These are phyloP conservation scores for Berkeleyomyces rouxiae DNA, from an alignment of 2,329 filamentous ascomycete species.

Conservation along the genomic window DNA sequence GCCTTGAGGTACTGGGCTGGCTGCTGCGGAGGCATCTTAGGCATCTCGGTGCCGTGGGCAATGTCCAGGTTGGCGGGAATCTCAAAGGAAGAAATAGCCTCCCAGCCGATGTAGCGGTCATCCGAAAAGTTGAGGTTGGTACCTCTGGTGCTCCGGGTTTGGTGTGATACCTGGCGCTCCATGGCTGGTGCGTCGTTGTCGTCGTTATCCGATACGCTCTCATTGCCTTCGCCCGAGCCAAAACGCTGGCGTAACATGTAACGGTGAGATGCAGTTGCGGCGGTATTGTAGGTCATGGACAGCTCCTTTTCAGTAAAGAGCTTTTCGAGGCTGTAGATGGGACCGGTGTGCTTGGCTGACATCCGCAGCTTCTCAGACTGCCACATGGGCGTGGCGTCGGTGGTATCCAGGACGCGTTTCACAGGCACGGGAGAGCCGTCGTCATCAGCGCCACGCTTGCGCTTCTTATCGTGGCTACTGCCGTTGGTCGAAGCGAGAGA, in stretches of 20 bases:
- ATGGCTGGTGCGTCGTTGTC: constrained; percentile 38
- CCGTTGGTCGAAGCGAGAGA: constrained; percentile 23
- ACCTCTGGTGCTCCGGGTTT: constrained; percentile 45
- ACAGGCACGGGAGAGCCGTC: constrained; percentile 46
- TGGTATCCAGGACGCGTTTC: constrained; percentile 37
- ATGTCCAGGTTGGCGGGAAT: constrained; percentile 41
- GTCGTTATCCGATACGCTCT: constrained; percentile 36
- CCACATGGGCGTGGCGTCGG: constrained; percentile 44
- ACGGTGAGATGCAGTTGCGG: constrained; percentile 44
- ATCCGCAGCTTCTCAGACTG: constrained; percentile 40
- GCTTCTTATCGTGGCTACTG: constrained; percentile 41
- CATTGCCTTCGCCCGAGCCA: constrained; percentile 24
- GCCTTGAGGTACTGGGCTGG: constrained; percentile 43
- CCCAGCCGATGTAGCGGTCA: constrained; percentile 41
- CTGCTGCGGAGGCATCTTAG: constrained; percentile 40
- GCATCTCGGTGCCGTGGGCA: constrained; percentile 35
- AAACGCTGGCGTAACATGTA: constrained; percentile 40
- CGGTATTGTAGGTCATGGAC: constrained; percentile 45
- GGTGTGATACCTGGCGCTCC: constrained; percentile 48
- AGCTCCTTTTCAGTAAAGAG: constrained; percentile 56
- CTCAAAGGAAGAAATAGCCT: constrained; percentile 43
- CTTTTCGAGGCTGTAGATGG: constrained; percentile 50
- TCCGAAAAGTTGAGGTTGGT: constrained; percentile 39
- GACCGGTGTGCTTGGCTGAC: constrained; percentile 38
- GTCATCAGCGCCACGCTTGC: constrained; percentile 42